These are phyloP conservation scores for Quercus ilex DNA, from an alignment of 306 rosid species.

Conservation along the genomic window DNA sequence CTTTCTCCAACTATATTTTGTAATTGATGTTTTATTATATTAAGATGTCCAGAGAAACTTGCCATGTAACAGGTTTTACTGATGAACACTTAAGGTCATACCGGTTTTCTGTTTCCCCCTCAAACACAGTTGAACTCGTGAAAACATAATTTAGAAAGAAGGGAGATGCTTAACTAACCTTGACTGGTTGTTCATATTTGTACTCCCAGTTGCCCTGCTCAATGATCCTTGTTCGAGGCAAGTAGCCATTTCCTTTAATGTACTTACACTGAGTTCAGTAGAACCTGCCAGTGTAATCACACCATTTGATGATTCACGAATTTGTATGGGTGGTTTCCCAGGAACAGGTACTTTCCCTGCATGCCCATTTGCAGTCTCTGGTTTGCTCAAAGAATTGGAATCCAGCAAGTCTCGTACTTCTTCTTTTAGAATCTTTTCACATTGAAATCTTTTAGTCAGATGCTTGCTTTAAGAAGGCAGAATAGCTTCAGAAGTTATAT, in stretches of 20 bases:
- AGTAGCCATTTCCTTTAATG: constrained; percentile 92
- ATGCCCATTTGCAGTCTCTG: constrained; percentile 83
- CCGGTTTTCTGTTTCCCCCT: neutral
- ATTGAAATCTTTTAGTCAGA: constrained; percentile 35
- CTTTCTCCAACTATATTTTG: neutral
- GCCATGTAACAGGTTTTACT: neutral
- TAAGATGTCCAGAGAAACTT: neutral
- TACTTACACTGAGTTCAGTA: constrained; percentile 80
- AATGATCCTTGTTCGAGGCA: constrained; percentile 95
- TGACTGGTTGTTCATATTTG: constrained; percentile 98
- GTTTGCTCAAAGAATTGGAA: constrained; percentile 63
- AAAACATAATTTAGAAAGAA: neutral
- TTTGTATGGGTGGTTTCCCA: constrained; percentile 95
- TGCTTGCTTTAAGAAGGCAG: constrained; percentile 13
- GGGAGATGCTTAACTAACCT: constrained; percentile 54
- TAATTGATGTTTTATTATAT: neutral
- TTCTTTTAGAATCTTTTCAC: constrained; percentile 87
- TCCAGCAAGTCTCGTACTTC: constrained; percentile 97
- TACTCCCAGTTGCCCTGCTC: constrained; percentile 98
- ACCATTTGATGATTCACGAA: constrained; percentile 98
- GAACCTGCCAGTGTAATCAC: constrained; percentile 98
- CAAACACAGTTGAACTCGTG: neutral
- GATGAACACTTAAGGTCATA: neutral
- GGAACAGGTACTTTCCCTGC: constrained; percentile 62
- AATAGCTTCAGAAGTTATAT: constrained; percentile 5